Evolutionary conservation across 805 yeast species (phyloP).

Genomic region (Metschnikowia proteae): DNA sequence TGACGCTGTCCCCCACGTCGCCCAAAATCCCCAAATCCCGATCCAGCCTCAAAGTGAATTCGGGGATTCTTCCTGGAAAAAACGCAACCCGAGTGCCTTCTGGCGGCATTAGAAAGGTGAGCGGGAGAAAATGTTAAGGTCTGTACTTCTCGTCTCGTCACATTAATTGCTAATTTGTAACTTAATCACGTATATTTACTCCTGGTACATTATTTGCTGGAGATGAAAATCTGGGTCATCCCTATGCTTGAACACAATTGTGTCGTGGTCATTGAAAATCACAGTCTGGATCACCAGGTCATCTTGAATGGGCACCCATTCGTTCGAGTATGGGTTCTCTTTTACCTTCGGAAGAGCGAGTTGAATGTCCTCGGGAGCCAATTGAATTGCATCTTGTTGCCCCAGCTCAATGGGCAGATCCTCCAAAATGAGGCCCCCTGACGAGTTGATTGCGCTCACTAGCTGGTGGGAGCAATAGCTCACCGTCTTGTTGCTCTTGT

Average conservation of each 20-base stretch:
- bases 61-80: slow-evolving; percentile 17
- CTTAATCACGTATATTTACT: neutral
- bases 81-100: slow-evolving; percentile 14
- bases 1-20: slow-evolving; percentile 34
- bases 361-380: slow-evolving; percentile 23
- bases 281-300: slow-evolving; percentile 28
- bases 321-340: slow-evolving; percentile 30
- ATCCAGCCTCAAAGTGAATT: slow-evolving; percentile 14
- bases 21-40: slow-evolving; percentile 18
- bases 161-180: neutral
- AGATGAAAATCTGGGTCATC: slow-evolving; percentile 37
- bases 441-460: slow-evolving; percentile 35
- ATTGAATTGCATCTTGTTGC: slow-evolving; percentile 15
- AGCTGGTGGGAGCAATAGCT: slow-evolving; percentile 24
- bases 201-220: slow-evolving; percentile 11
- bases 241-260: slow-evolving; percentile 38
- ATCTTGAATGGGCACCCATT: slow-evolving; percentile 32
- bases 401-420: slow-evolving; percentile 7
- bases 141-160: neutral
- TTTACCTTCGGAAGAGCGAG: slow-evolving; percentile 43
- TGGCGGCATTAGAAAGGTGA: slow-evolving; percentile 18
- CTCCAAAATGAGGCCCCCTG: slow-evolving; percentile 46
- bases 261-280: slow-evolving; percentile 37
- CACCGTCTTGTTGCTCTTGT: slow-evolving; percentile 18
- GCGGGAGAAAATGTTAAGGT: slow-evolving; percentile 14